Base-by-base conservation (phyloP, 352 stramenopile genomes). In the Globisporangium alternatum region DNA sequence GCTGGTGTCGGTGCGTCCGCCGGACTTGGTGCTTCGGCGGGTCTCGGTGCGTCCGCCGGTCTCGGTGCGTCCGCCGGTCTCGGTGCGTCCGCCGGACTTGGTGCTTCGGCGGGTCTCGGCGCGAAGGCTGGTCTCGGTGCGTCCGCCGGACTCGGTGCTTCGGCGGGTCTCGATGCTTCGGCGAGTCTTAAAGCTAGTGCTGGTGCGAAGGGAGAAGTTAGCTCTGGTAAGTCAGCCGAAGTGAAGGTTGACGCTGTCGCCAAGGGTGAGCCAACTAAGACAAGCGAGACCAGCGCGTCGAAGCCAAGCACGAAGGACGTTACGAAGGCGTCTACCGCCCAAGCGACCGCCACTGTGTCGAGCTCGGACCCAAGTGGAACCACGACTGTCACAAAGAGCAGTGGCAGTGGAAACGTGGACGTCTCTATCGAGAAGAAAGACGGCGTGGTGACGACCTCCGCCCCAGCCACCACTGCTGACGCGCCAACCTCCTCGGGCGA, bases 391-490 rank as follows among this genome's bases (percentile, higher is more conserved):
- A 37, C 48, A 25, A 55, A 55, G 48, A 55, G 22, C 25, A 55
- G 48, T 37, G 48, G 12, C 25, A 55, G 48, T 55, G 48, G 48
- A 31, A 55, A 55, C 48, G 48, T 55, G 13, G 48, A 55, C 6
- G 48, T 55, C 21, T 55, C 48, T 5, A 55, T 55, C 25, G 48
- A 55, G 48, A 55, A 33, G 1, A 55, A 55, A 25, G 48, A 55
- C 13, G 48, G 48, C 25, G 25, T 15, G 48, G 48, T 37, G 25
- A 37, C 13, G 25, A 55, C 48, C 15, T 55, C 48, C 12, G 13
- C 2, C 13, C 15, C 25, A 22, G 25, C 25, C 5, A 55, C 48
- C 6, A 22, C 48, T 15, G 21, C 47, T 12, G 0, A 12, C 1
- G 43, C 43, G 5, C 22, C 47, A 5, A 54, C 3, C 47, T 5